phyloP scores from a whole-genome alignment of 2,329 filamentous ascomycete species.

The Neonectria punicea region DNA sequence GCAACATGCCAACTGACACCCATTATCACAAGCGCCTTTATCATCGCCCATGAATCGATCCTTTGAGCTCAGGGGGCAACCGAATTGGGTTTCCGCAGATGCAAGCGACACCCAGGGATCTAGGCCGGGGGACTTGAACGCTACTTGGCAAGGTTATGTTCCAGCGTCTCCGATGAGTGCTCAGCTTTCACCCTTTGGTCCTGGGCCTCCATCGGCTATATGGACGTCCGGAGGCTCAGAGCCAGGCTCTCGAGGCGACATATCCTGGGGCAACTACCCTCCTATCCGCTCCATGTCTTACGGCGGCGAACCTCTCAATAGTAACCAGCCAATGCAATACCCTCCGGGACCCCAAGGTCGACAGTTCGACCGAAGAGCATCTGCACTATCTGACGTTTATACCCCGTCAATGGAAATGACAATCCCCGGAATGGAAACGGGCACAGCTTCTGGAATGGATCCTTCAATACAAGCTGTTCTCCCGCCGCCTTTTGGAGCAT shows the following conservation, averaged over 20 bases:
- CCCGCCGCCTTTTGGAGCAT: conserved; percentile 52
- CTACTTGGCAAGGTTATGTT: conserved; percentile 61
- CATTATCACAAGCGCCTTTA: conserved; percentile 19
- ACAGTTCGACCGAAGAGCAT: conserved; percentile 57
- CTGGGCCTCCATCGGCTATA: conserved; percentile 52
- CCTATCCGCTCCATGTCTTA: conserved; percentile 61
- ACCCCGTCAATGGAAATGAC: conserved; percentile 52
- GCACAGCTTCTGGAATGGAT: conserved; percentile 47
- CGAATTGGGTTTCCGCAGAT: conserved; percentile 59
- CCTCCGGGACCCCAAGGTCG: conserved; percentile 51
- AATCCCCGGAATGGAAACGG: conserved; percentile 49
- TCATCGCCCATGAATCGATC: conserved; percentile 23
- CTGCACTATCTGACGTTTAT: conserved; percentile 57
- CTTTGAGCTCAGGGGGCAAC: conserved; percentile 50
- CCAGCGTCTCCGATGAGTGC: conserved; percentile 62
- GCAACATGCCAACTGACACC: conserved; percentile 18
- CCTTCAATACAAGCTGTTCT: conserved; percentile 46
- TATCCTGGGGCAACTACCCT: conserved; percentile 57
- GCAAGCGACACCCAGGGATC: conserved; percentile 51
- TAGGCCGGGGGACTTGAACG: conserved; percentile 55
- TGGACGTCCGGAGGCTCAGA: conserved; percentile 55
- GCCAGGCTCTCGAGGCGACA: conserved; percentile 54
- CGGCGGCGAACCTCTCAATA: conserved; percentile 53
- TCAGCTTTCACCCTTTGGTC: conserved; percentile 61
- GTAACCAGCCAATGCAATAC: conserved; percentile 52